Evolutionary conservation across 2,329 filamentous ascomycete genomes (phyloP).

Genomic region (Aspergillus vadensis): DNA sequence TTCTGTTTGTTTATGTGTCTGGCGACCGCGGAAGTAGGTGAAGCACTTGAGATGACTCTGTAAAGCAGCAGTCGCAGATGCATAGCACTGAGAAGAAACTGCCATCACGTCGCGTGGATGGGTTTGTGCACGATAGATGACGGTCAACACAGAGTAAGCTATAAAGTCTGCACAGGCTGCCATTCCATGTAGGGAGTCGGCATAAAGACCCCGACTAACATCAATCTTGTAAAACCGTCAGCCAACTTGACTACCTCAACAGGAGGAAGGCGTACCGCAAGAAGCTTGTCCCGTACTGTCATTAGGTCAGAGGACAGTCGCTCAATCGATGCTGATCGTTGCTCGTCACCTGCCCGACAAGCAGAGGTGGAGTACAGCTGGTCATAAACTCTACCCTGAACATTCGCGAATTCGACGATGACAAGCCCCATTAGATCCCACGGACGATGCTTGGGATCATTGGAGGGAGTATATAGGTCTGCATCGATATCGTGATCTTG

Average conservation of each 20-base stretch:
- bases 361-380: slow-evolving; percentile 27
- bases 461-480: slow-evolving; percentile 21
- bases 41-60: slow-evolving; percentile 32
- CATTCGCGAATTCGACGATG: slow-evolving; percentile 23
- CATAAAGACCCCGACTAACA: slow-evolving; percentile 25
- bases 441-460: slow-evolving; percentile 19
- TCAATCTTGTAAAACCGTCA: slow-evolving; percentile 20
- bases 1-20: slow-evolving; percentile 31
- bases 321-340: slow-evolving; percentile 20
- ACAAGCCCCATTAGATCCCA: slow-evolving; percentile 30
- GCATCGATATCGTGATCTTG: slow-evolving; percentile 33
- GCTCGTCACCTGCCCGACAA: slow-evolving; percentile 16
- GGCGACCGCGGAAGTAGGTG: slow-evolving; percentile 26
- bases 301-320: slow-evolving; percentile 26
- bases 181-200: slow-evolving; percentile 29
- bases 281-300: slow-evolving; percentile 24
- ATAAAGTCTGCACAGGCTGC: slow-evolving; percentile 31
- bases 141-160: slow-evolving; percentile 27
- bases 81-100: slow-evolving; percentile 29
- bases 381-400: slow-evolving; percentile 30
- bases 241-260: not conserved
- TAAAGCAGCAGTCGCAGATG: slow-evolving; percentile 27
- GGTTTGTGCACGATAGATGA: slow-evolving; percentile 30
- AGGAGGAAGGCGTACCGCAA: slow-evolving; percentile 18
- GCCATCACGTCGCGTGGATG: slow-evolving; percentile 26